Evolutionary conservation across 345 rosid genomes (phyloP), one percentile per base, ranked within the genome.

Genomic region (Triadica sebifera): DNA sequence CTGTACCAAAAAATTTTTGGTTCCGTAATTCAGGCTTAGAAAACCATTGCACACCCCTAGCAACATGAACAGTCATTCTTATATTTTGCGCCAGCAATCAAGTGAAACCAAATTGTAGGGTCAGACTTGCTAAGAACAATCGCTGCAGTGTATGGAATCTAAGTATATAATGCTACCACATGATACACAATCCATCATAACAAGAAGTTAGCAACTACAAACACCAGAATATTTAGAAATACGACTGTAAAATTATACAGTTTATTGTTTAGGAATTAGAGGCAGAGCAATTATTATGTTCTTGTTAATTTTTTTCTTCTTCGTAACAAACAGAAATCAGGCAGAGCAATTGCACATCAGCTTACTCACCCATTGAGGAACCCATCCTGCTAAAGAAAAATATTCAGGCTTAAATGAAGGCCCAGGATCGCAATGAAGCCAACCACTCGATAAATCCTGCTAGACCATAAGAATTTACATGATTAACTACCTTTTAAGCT

Each of bases 361-460:
- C 34, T 84, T 81, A 89, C 83, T 80, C 80, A 80, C 98, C 99
- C 94, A 91, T 65, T 65, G 81, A 52, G 91, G 83, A 83, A 90
- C 52, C 94, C 92, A 87, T 38, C 72, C 85, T 16, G 93, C 89
- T 80, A 95, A 75, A 65, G 80, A 47, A 70, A 78, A 88, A 70
- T 67, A 75, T 79, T 95, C 99, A 41, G 92, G 91, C 86, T 86
- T 93, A 82, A 86, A 95, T 80, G 86, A 71, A 56, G 98, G 99
- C 72, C 94, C 99, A 45, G 99, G 96, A 72, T 95, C 98, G 81
- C 99, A 95, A 0, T 88, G 86, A 81, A 95, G 91, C 99, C 99
- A 95, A 64, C 97, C 91, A 53, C 93, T 90, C 67, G 93, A 87
- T 79, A 95, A 82, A 83, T 95, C 98, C 99, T 95, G 89, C 74